Conservation (phyloP, 805 yeast species). For the Wickerhamiella siamensis region DNA sequence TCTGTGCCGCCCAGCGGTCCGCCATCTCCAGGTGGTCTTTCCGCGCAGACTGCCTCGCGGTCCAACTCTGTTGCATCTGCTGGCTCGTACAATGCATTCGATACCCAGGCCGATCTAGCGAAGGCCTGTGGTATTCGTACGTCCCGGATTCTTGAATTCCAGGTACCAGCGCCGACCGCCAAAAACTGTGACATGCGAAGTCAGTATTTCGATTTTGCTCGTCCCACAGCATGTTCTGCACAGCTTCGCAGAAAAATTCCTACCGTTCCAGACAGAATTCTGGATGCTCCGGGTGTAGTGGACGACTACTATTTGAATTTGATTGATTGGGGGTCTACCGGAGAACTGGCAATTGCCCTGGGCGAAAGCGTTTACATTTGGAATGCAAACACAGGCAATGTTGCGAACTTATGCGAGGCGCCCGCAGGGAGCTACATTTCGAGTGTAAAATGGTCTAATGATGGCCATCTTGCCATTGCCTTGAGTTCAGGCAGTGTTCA, state of each 20-base stretch:
- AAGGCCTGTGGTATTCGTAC: conserved; percentile 86
- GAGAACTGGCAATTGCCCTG: conserved; percentile 76
- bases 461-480: conserved; percentile 79
- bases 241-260: conserved; percentile 45
- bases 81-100: background rate
- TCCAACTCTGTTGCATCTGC: background rate
- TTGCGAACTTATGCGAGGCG: conserved; percentile 45
- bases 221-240: conserved; percentile 18
- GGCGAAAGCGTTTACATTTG: conserved; percentile 76
- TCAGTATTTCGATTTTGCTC: background rate
- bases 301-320: conserved; percentile 87
- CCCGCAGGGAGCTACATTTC: conserved; percentile 37
- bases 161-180: conserved; percentile 68
- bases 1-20: background rate
- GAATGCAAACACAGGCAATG: conserved; percentile 78
- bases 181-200: conserved; percentile 11
- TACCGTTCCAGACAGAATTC: conserved; percentile 77
- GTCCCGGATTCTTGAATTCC: conserved; percentile 70
- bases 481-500: conserved; percentile 71
- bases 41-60: background rate
- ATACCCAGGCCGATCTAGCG: conserved; percentile 33
- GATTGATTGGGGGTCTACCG: conserved; percentile 73
- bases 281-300: conserved; percentile 89
- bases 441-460: conserved; percentile 81
- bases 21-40: background rate